Percentiles rank a stretch among this genome's conserved stretches.
Evolutionary conservation across 768 basidiomycete genomes (phyloP).

Genomic region (Russula abietina): DNA sequence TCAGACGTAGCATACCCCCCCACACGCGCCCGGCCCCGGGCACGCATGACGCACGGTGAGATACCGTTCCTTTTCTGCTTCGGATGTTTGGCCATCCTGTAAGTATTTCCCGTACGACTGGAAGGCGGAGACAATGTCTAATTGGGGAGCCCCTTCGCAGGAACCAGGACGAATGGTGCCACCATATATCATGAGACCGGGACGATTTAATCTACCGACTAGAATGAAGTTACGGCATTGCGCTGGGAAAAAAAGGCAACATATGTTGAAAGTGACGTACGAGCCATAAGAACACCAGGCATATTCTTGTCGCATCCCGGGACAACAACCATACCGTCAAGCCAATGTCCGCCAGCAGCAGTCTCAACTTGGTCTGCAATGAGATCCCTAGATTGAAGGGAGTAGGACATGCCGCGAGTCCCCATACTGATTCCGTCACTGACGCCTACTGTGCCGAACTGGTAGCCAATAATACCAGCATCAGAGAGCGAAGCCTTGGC

Average conservation of each 20-base stretch:
- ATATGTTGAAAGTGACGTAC: constrained; percentile 43
- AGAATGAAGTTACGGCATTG: neutral
- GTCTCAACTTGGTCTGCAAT: constrained; percentile 98
- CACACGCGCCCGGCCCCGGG: constrained; percentile 97
- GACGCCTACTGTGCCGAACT: constrained; percentile 96
- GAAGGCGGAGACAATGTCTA: constrained; percentile 97
- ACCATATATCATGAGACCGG: constrained; percentile 96
- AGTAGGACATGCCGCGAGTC: constrained; percentile 87
- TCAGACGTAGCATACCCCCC: constrained; percentile 56
- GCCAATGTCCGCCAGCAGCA: constrained; percentile 93
- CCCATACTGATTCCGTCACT: constrained; percentile 99
- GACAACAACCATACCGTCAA: constrained; percentile 95
- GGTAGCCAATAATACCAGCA: constrained; percentile 82
- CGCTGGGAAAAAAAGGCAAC: constrained; percentile 2
- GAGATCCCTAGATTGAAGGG: constrained; percentile 94
- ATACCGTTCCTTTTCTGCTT: constrained; percentile 79
- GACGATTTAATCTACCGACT: constrained; percentile 91
- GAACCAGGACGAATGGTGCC: constrained; percentile 91
- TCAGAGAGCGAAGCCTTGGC: constrained; percentile 74
- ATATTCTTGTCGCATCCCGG: constrained; percentile 99
- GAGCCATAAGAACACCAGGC: constrained; percentile 98
- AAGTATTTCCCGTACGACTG: constrained; percentile 95
- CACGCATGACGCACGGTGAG: constrained; percentile 89
- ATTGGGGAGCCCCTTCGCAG: constrained; percentile 78
- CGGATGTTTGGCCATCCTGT: constrained; percentile 76